Evolutionary conservation across 768 basidiomycete species (phyloP).

Genomic region (Leccinum variicolor): DNA sequence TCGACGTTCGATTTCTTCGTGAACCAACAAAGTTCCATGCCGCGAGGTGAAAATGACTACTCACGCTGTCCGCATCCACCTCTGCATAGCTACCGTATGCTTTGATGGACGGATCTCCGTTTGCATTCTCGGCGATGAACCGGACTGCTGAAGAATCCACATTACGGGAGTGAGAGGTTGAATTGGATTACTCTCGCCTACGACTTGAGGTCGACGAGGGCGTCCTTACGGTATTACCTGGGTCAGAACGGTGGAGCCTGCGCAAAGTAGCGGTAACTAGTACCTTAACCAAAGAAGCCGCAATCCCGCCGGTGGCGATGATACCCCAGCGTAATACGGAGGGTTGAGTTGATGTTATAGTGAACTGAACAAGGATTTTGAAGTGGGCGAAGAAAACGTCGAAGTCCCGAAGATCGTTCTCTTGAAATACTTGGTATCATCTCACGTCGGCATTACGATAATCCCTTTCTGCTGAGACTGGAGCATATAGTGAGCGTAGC

Average conservation of each 20-base stretch:
- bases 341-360: slow-evolving; percentile 27
- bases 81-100: slow-evolving; percentile 73
- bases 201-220: slow-evolving; percentile 74
- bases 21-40: neutral
- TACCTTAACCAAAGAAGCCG: slow-evolving; percentile 67
- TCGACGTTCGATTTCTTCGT: slow-evolving; percentile 51
- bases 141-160: slow-evolving; percentile 59
- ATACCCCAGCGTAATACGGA: slow-evolving; percentile 79
- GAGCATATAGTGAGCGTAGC: too few species aligned
- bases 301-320: slow-evolving; percentile 78
- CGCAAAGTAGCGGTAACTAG: slow-evolving; percentile 1
- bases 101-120: slow-evolving; percentile 52
- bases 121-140: slow-evolving; percentile 57
- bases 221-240: slow-evolving; percentile 49
- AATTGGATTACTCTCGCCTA: slow-evolving; percentile 30
- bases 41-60: slow-evolving; percentile 14
- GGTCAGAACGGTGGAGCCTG: neutral
- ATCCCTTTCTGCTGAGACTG: neutral
- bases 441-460: neutral
- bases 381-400: neutral
- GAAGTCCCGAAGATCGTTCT: neutral
- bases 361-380: neutral
- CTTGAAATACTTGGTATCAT: slow-evolving; percentile 3
- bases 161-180: slow-evolving; percentile 47
- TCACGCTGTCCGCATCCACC: slow-evolving; percentile 66